Base-by-base conservation (phyloP, 176 grass and related monocot genomes). In the Eragrostis nindensis region DNA sequence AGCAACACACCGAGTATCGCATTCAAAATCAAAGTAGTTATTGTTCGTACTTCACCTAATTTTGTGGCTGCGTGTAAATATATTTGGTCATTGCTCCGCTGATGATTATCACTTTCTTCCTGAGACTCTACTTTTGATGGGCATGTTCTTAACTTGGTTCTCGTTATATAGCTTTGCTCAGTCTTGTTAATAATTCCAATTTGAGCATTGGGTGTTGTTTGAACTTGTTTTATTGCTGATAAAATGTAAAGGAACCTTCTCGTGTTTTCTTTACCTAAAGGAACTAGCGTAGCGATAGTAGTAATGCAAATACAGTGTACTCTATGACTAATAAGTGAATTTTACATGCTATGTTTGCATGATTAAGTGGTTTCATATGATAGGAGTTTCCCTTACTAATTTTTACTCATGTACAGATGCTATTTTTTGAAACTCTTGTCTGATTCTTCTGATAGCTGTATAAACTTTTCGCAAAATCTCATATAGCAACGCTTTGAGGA, bases 401-500 rank as follows among this genome's bases (percentile, higher is more conserved):
- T 24, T 11, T 56, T 22, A 8, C 21, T 6, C 17, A 64, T 71
- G 16, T 71, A 18, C 49, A 46, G 76, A 60, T 90, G 5, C 19
- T 68, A 38, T 70, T 76, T 73, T n/a, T 50, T 44, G 26, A 36
- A 70, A 71, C 10, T 17, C 26, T 76, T 63, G 50, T 59, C 17
- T 74, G 26, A 75, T 68, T 60, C 26, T 74, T 52, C 40, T 9
- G 6, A 5, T 61, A 10, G n/a, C n/a, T n/a, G n/a, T n/a, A n/a
- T n/a, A n/a, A n/a, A n/a, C n/a, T 24, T 62, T 61, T 36, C 53
- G 55, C 66, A 73, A 69, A 39, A 42, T 62, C 88, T 85, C 27
- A 52, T 71, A 66, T 45, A 40, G 60, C n/a, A n/a, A 66, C 7
- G 7, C n/a, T 25, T 8, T 55, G 13, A 21, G 46, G 30, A 26